A percentile compares a stretch with the other conserved stretches of the same genome.
Evolutionary conservation across 1,284 basidiomycete genomes (phyloP).

Genomic region (Moesziomyces parantarcticus): DNA sequence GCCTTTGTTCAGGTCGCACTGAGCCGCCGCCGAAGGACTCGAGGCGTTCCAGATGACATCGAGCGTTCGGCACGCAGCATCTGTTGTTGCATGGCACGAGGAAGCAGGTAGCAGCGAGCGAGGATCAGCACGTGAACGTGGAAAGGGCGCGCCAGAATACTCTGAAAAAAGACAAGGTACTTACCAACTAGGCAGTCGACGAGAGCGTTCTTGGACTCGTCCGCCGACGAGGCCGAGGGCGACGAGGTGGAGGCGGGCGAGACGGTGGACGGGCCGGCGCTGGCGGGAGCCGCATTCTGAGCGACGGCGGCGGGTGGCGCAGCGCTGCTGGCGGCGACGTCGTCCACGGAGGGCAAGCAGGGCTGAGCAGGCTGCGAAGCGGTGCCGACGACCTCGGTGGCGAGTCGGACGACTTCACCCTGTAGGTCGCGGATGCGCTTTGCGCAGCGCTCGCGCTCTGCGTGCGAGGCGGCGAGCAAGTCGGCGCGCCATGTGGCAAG

Average conservation of each 20-base stretch:
- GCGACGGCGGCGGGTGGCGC: slow-evolving; percentile 1
- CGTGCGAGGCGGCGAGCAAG: slow-evolving; percentile 18
- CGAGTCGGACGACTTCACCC: slow-evolving; percentile 32
- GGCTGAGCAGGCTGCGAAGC: slow-evolving; percentile 16
- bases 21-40: slow-evolving; percentile 16
- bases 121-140: slow-evolving; percentile 9
- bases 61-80: slow-evolving; percentile 46
- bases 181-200: slow-evolving; percentile 60
- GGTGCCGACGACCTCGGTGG: slow-evolving; percentile 25
- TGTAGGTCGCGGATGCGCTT: slow-evolving; percentile 39
- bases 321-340: too few species aligned
- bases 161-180: slow-evolving; percentile 12
- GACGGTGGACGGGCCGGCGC: slow-evolving; percentile 12
- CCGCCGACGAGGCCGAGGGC: slow-evolving; percentile 22
- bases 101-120: neutral
- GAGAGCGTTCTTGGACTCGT: slow-evolving; percentile 37
- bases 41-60: slow-evolving; percentile 51
- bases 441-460: slow-evolving; percentile 26
- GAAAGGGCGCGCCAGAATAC: neutral
- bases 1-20: slow-evolving; percentile 39
- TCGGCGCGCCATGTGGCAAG: slow-evolving; percentile 36
- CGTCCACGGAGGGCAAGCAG: too few species aligned
- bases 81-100: slow-evolving; percentile 9
- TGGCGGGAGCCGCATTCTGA: too few species aligned
- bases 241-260: slow-evolving; percentile 30